Evolutionary conservation across 768 basidiomycete species (phyloP), one percentile per base, ranked within the genome.

Genomic region (Tricholoma sp.): DNA sequence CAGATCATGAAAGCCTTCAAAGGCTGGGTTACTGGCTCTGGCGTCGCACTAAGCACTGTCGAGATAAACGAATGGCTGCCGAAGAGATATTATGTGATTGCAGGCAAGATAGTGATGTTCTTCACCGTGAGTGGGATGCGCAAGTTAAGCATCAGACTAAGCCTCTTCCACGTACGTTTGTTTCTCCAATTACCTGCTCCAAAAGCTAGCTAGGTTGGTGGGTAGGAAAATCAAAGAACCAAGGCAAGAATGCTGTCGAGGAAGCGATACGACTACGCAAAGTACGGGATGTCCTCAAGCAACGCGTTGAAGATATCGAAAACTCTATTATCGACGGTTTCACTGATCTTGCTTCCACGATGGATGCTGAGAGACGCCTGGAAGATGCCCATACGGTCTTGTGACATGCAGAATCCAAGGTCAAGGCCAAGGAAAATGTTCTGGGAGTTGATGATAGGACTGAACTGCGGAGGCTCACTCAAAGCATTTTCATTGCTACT

Each of bases 121-220:
- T 65, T 1, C 7, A 54, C 8, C 37, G 14, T 10, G 22, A 68
- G 47, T 68, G 65, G 66, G 43, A 45, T 3, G 57, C 43, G n/a
- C 66, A 68, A 57, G 50, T 66, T 5, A 37, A 37, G 35, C 31
- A 32, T 32, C 31, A 32, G 31, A 32, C 31, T 32, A 32, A 32
- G 31, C 31, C 31, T 32, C 31, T 37, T 37, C 35, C 35, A 14
- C 14, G 35, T 37, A 12, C 5, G 35, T 37, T 37, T 37, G 16
- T n/a, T 37, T n/a, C 16, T 14, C 35, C 35, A 14, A 37, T 3
- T 37, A 12, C 35, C 12, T 37, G 16, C 35, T 37, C 16, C 35
- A 37, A n/a, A 37, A 37, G 35, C 35, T 37, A n/a, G 16, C 35
- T 21, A 61, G 64, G 22, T 61, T 57, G 29, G 29, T 32, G 57